Evolutionary conservation across 768 basidiomycete genomes (phyloP), one percentile per base, ranked within the genome.

Genomic region (Tulasnella sp.): DNA sequence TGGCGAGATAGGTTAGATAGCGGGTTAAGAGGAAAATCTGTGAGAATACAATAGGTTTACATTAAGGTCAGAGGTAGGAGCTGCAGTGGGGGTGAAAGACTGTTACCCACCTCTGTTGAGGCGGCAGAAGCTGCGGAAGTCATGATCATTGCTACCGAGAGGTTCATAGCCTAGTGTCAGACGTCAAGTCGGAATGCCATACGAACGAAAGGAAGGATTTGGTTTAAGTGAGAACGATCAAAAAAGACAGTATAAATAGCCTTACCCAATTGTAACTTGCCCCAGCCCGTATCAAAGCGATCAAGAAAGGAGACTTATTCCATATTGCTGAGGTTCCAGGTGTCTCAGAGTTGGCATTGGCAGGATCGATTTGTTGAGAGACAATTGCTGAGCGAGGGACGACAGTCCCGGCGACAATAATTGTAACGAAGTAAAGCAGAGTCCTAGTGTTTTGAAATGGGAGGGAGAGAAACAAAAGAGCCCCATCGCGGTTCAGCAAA

Each of bases 61-160:
- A n/a, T n/a, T n/a, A n/a, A n/a, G n/a, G n/a, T n/a, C n/a, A n/a
- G n/a, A n/a, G n/a, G n/a, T n/a, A n/a, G n/a, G n/a, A n/a, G n/a
- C n/a, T 49, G 17, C n/a, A 22, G 3, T 49, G 4, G 3, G 19
- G 45, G 9, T 15, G 19, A 49, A n/a, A 19, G 45, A 38, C 31
- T 38, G 12, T 38, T 75, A 70, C 42, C 69, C 36, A 75, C 37
- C 29, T 76, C 71, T 25, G 39, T 37, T 11, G 68, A 34, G 14
- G 74, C 74, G 22, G 74, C 74, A 1, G 68, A 72, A 15, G 39
- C 38, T 12, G 74, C 74, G 31, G 74, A 75, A 6, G 67, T 67
- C 70, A 75, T 34, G 37, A 75, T 37, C 31, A 37, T 6, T 6
- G 64, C 74, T 3, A 49, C 42, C 8, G 69, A 19, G 67, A 75